Percentiles rank a stretch among this genome's conserved stretches.
phyloP scores from a whole-genome alignment of 139 green algal genomes.

The Ettlia oleoabundans region DNA sequence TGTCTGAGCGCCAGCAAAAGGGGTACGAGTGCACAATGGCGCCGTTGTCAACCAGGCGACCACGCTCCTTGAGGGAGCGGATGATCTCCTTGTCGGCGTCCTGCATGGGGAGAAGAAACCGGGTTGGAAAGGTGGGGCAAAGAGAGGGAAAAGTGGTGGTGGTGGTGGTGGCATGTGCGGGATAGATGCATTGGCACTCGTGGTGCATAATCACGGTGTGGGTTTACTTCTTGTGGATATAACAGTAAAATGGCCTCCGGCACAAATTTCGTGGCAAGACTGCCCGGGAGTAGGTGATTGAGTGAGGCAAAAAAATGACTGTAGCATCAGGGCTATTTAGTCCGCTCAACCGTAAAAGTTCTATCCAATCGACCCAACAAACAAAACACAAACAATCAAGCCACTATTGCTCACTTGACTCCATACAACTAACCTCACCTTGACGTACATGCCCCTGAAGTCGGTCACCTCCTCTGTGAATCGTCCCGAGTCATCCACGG shows the following conservation, averaged over 20 bases:
- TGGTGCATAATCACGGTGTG: too few relatives aligned
- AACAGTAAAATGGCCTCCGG: too few relatives aligned
- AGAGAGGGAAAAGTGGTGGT: background rate
- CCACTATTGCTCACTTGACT: too few relatives aligned
- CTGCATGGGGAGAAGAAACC: slow-evolving; percentile 48
- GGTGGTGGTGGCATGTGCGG: background rate
- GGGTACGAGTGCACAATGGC: slow-evolving; percentile 90
- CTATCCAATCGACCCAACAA: too few relatives aligned
- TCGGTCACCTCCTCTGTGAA: slow-evolving; percentile 86
- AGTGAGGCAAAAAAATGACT: too few relatives aligned
- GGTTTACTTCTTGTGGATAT: too few relatives aligned
- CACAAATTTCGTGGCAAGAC: too few relatives aligned
- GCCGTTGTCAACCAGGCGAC: slow-evolving; percentile 80
- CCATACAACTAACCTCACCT: slow-evolving; percentile 11
- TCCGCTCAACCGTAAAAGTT: too few relatives aligned
- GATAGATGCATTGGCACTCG: background rate
- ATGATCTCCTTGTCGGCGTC: slow-evolving; percentile 98
- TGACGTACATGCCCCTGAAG: slow-evolving; percentile 73
- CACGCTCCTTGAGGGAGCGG: slow-evolving; percentile 73
- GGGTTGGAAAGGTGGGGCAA: too few relatives aligned
- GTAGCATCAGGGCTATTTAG: too few relatives aligned
- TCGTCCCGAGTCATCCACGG: slow-evolving; percentile 88
- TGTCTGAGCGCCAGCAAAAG: slow-evolving; percentile 99
- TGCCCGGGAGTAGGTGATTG: too few relatives aligned
- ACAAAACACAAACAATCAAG: too few relatives aligned